These are phyloP conservation scores for Raffaelea ambrosiae DNA, from an alignment of 2,329 filamentous ascomycete genomes.

Conservation along the genomic window DNA sequence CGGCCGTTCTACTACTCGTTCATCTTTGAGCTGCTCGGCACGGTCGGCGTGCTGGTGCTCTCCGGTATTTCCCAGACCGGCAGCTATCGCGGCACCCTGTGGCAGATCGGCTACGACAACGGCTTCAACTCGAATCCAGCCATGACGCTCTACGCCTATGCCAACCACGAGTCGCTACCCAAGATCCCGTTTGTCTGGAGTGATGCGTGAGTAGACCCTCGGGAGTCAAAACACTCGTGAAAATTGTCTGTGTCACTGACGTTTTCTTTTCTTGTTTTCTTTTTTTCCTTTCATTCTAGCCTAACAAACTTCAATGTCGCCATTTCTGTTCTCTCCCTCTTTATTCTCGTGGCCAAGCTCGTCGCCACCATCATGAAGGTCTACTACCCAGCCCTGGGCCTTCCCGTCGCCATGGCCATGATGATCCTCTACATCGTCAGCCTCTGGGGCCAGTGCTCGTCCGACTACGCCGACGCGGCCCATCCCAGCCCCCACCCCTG, in stretches of 20 bases:
- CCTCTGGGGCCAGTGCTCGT: slow-evolving; percentile 62
- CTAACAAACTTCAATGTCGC: slow-evolving; percentile 69
- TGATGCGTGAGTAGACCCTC: slow-evolving; percentile 57
- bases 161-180: slow-evolving; percentile 58
- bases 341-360: slow-evolving; percentile 64
- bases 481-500: slow-evolving; percentile 58
- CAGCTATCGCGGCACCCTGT: slow-evolving; percentile 62
- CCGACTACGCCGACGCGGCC: slow-evolving; percentile 59
- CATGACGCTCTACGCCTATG: slow-evolving; percentile 62
- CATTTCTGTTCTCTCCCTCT: slow-evolving; percentile 67
- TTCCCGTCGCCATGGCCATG: slow-evolving; percentile 48
- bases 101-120: slow-evolving; percentile 62
- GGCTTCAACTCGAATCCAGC: slow-evolving; percentile 67
- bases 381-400: slow-evolving; percentile 58
- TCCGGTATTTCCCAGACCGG: slow-evolving; percentile 68
- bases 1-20: slow-evolving; percentile 55
- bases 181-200: slow-evolving; percentile 65
- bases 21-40: slow-evolving; percentile 55
- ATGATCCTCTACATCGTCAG: slow-evolving; percentile 56
- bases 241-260: not conserved
- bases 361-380: slow-evolving; percentile 62
- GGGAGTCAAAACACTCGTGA: too few relatives aligned
- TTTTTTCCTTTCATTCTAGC: slow-evolving; percentile 30
- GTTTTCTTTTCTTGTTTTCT: not conserved
- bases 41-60: slow-evolving; percentile 58